Conservation (phyloP, 2,329 filamentous ascomycete species). For the Ceratocystis colombiana region DNA sequence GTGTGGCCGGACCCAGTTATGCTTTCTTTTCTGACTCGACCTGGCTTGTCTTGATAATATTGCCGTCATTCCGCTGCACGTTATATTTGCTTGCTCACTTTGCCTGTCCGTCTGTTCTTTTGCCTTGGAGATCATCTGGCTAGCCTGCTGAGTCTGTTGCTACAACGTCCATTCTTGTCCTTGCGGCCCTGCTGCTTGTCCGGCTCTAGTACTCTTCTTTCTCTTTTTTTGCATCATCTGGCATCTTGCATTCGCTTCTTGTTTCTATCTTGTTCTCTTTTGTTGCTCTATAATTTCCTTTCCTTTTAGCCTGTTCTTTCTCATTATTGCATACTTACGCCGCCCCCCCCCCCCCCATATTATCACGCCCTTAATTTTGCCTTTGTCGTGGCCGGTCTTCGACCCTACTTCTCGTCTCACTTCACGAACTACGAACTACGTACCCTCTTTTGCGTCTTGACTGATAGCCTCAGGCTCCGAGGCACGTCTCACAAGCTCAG, state of each 20-base stretch:
- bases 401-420: not conserved
- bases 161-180: not conserved
- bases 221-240: not conserved
- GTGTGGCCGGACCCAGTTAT: conserved; percentile 5
- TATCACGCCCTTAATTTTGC: not conserved
- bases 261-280: conserved; percentile 20
- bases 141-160: not conserved
- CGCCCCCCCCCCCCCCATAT: not conserved
- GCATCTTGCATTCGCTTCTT: conserved; percentile 21
- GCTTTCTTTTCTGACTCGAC: no score
- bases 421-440: not conserved
- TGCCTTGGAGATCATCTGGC: not conserved
- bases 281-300: conserved; percentile 12
- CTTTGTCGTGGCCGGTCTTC: conserved; percentile 7
- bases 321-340: not conserved
- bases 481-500: not conserved
- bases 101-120: not conserved
- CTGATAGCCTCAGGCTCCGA: not conserved
- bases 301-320: not conserved
- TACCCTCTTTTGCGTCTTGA: no score
- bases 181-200: not conserved
- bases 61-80: not conserved
- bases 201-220: not conserved
- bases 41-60: no score
- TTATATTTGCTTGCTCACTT: conserved; percentile 5